Base-by-base conservation (phyloP, 73 alveolate genomes). In the Tetrahymena malaccensis region DNA sequence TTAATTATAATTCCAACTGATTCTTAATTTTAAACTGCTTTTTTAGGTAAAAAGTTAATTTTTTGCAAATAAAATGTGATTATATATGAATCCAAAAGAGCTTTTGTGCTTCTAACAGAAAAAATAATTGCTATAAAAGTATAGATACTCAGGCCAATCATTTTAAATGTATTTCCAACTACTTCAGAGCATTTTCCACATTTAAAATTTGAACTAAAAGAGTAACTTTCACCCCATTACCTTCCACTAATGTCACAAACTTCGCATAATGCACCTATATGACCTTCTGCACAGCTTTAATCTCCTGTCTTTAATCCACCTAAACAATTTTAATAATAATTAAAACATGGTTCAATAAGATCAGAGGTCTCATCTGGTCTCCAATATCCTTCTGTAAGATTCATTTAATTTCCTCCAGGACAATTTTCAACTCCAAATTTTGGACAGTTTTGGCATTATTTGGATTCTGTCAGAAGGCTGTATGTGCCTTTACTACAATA, bases 261-360 rank as follows among this genome's bases (percentile, higher is more conserved):
- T 85, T 95, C 96, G 44, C 96, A 95, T 7, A 95, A 17, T 31
- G 95, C 96, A 25, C 96, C 96, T 22, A 95, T 31, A 85, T 95
- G 96, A 58, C 96, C 96, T 38, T 94, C 93, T 15, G 93, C 43
- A 55, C 96, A 95, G n/a, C 95, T 85, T 43, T 85, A 40, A 95
- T 95, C 93, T 34, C 96, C 96, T 84, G 96, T 94, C 19, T 83
- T 55, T 94, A 94, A 95, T 3, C 96, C 96, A 10, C 96, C 96
- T 17, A 40, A 40, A 35, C 96, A 95, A 85, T 85, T 85, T 43
- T 83, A 27, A 22, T 85, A 27, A 0, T 34, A 44, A 34, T 95
- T 95, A 31, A 37, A 93, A 57, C 96, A 95, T 31, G 38, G 34
- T 22, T 40, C 43, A 9, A 94, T 17, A 33, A 55, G 33, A 43